phyloP scores from a whole-genome alignment of 169 alveolate genomes.

The Cryptosporidium meleagridis region DNA sequence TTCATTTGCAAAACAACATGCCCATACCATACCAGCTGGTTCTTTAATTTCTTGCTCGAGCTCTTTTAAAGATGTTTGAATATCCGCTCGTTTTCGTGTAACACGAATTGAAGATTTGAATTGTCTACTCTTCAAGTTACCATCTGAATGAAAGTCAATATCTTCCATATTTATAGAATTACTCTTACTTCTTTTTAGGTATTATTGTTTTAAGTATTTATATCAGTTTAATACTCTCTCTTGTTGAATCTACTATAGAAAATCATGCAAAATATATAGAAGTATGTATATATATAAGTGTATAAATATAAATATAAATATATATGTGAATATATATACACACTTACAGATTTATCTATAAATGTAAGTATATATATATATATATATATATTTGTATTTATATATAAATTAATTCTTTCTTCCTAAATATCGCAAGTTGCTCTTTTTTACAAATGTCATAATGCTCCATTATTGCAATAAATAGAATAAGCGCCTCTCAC shows the following conservation, averaged over 20 bases:
- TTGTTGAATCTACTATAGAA: too few species aligned
- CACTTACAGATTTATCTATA: too few species aligned
- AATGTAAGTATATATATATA: neutral
- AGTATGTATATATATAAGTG: too few species aligned
- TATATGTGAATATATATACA: neutral
- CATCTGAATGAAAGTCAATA: constrained; percentile 62
- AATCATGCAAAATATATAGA: too few species aligned
- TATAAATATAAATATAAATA: neutral
- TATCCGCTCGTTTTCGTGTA: constrained; percentile 53
- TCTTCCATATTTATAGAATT: constrained; percentile 19
- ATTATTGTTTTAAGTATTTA: too few species aligned
- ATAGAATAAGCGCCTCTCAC: constrained; percentile 1
- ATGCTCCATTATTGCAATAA: constrained; percentile 17
- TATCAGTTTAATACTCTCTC: neutral
- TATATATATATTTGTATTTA: neutral
- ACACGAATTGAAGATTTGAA: constrained; percentile 46
- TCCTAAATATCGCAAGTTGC: neutral
- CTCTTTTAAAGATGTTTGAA: constrained; percentile 55
- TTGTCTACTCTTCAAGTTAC: constrained; percentile 33
- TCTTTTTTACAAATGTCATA: neutral
- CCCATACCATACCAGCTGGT: constrained; percentile 74
- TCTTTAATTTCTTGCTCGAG: constrained; percentile 42
- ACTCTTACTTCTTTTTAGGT: neutral
- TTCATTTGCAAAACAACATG: constrained; percentile 72
- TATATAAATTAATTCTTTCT: neutral